These are phyloP conservation scores for Pleurotus tuber-regium DNA, from an alignment of 768 basidiomycete genomes.

Conservation along the genomic window DNA sequence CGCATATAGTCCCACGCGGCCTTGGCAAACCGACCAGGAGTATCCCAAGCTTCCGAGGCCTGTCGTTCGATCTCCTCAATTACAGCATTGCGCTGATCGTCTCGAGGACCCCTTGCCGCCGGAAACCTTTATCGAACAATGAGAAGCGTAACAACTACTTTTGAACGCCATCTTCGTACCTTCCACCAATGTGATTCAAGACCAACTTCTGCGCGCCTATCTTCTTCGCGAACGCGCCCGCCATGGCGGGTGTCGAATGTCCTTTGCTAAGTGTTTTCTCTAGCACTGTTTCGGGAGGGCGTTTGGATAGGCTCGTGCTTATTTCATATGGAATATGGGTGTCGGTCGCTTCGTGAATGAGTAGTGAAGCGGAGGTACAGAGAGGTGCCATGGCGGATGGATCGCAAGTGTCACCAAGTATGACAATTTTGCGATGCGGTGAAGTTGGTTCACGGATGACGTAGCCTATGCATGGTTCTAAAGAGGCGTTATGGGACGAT, in stretches of 20 bases:
- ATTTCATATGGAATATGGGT: slow-evolving; percentile 59
- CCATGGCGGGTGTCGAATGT: slow-evolving; percentile 78
- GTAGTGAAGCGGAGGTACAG: slow-evolving; percentile 47
- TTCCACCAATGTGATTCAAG: slow-evolving; percentile 75
- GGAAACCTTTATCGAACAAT: slow-evolving; percentile 38
- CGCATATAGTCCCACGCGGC: slow-evolving; percentile 61
- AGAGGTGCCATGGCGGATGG: slow-evolving; percentile 58
- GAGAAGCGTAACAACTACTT: slow-evolving; percentile 14
- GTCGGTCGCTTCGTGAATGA: slow-evolving; percentile 87
- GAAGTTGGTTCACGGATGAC: slow-evolving; percentile 57
- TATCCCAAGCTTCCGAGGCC: slow-evolving; percentile 58
- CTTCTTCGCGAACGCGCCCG: slow-evolving; percentile 67
- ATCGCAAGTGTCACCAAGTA: slow-evolving; percentile 79
- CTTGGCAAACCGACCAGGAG: slow-evolving; percentile 35
- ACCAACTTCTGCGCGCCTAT: slow-evolving; percentile 61
- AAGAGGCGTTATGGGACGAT: background rate
- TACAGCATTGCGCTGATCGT: slow-evolving; percentile 37
- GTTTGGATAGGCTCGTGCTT: slow-evolving; percentile 43
- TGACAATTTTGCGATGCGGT: slow-evolving; percentile 60
- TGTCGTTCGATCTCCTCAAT: slow-evolving; percentile 62
- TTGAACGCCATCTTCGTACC: too few relatives aligned
- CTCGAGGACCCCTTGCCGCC: slow-evolving; percentile 38
- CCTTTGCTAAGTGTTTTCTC: slow-evolving; percentile 61
- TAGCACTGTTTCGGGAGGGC: slow-evolving; percentile 38
- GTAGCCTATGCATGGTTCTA: slow-evolving; percentile 81